A percentile compares a stretch with the other conserved stretches of the same genome.
Conservation (phyloP, 148 eudicot genomes). For the Euryodendron excelsum region DNA sequence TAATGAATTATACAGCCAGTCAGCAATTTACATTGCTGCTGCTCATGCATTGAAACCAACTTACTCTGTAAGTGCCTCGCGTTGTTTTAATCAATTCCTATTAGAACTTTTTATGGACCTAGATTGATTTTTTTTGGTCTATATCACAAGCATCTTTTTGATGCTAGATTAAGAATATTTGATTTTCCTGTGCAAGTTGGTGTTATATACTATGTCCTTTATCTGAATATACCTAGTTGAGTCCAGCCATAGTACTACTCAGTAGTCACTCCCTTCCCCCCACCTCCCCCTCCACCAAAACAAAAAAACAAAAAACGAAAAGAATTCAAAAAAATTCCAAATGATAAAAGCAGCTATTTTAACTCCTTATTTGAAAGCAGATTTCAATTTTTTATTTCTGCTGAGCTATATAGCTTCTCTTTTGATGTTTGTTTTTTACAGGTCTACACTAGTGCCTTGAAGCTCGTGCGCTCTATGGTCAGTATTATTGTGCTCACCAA, state of each 20-base stretch:
- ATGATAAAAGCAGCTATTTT: too few relatives aligned
- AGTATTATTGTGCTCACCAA: constrained; percentile 21
- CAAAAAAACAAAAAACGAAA: too few relatives aligned
- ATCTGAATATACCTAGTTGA: neutral
- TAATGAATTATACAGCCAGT: constrained; percentile 77
- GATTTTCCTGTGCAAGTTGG: neutral
- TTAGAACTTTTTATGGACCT: neutral
- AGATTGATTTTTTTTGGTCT: neutral
- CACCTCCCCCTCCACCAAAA: too few relatives aligned
- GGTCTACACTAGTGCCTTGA: constrained; percentile 95
- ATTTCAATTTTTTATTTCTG: neutral
- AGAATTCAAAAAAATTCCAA: neutral
- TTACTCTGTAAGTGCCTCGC: constrained; percentile 56
- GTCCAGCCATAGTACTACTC: neutral
- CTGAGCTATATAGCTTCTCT: neutral
- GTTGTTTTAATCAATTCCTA: neutral
- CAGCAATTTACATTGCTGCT: constrained; percentile 92
- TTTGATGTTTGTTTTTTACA: constrained; percentile 25
- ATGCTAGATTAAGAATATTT: neutral
- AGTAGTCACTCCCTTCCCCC: too few relatives aligned
- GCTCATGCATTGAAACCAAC: constrained; percentile 92
- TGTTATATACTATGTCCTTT: neutral
- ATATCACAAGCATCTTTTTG: neutral
- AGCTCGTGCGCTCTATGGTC: constrained; percentile 97
- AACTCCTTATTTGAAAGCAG: too few relatives aligned